phyloP scores from a whole-genome alignment of 768 basidiomycete genomes.

The Dictyophora rubrovolvata region DNA sequence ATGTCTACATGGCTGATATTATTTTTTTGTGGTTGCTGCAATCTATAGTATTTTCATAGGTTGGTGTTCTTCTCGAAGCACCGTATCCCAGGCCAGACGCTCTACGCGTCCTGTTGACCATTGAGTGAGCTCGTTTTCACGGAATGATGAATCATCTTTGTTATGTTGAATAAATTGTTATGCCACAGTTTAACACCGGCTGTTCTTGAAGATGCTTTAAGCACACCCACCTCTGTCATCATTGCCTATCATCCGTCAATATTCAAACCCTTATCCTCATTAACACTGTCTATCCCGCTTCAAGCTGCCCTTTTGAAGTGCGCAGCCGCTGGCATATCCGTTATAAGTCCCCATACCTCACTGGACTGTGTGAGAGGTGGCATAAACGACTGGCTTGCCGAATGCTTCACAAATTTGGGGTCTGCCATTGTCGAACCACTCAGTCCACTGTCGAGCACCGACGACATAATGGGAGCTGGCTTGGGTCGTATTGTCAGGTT shows the following conservation, averaged over 20 bases:
- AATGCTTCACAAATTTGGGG: slow-evolving; percentile 18
- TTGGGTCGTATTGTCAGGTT: slow-evolving; percentile 63
- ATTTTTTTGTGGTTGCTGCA: slow-evolving; percentile 9
- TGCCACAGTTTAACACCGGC: slow-evolving; percentile 55
- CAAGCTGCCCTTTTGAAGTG: slow-evolving; percentile 76
- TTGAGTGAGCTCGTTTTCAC: slow-evolving; percentile 25
- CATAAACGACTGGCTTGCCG: slow-evolving; percentile 83
- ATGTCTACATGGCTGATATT: slow-evolving; percentile 21
- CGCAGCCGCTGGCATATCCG: slow-evolving; percentile 70
- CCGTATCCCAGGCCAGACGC: slow-evolving; percentile 22
- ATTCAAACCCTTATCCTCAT: slow-evolving; percentile 60
- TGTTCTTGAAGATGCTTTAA: slow-evolving; percentile 60
- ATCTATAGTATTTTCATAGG: slow-evolving; percentile 29
- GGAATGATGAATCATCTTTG: neutral
- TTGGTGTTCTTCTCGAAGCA: slow-evolving; percentile 53
- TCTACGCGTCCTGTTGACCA: slow-evolving; percentile 29
- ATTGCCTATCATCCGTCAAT: slow-evolving; percentile 82
- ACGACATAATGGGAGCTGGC: slow-evolving; percentile 30
- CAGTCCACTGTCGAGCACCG: slow-evolving; percentile 20
- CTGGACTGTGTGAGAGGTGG: slow-evolving; percentile 79
- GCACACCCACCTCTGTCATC: slow-evolving; percentile 51
- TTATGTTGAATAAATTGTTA: neutral
- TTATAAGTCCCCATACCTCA: slow-evolving; percentile 84
- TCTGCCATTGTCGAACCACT: slow-evolving; percentile 38
- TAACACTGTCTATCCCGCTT: slow-evolving; percentile 70